phyloP scores from a whole-genome alignment of 1,284 basidiomycete genomes.

The Malassezia psittaci region DNA sequence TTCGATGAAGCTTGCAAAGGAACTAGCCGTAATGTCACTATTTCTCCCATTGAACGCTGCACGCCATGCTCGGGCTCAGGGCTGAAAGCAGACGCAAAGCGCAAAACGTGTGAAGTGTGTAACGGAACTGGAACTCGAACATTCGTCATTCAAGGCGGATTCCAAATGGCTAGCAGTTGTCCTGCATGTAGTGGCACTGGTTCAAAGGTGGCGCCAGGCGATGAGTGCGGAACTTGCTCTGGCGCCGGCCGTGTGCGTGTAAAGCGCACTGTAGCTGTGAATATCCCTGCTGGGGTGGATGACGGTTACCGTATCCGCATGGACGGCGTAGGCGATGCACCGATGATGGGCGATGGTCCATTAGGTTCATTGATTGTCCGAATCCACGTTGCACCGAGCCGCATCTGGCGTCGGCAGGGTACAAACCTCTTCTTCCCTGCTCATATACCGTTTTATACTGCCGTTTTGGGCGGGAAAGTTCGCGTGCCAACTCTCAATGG shows the following conservation, averaged over 20 bases:
- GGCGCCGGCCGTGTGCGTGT: constrained; percentile 80
- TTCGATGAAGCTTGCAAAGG: constrained; percentile 94
- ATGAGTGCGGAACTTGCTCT: constrained; percentile 69
- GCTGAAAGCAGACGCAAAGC: constrained; percentile 74
- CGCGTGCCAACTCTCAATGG: constrained; percentile 91
- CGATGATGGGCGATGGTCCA: constrained; percentile 58
- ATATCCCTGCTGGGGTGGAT: constrained; percentile 74
- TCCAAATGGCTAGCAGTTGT: constrained; percentile 95
- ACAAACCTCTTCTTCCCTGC: constrained; percentile 82
- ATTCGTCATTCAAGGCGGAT: constrained; percentile 84
- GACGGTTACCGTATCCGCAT: constrained; percentile 90
- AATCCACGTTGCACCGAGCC: constrained; percentile 71
- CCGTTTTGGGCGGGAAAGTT: constrained; percentile 80
- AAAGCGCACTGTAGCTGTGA: constrained; percentile 67
- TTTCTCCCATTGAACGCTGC: constrained; percentile 76
- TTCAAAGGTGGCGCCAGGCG: constrained; percentile 64
- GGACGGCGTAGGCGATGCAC: constrained; percentile 72
- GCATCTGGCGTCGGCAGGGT: constrained; percentile 81
- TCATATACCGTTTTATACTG: constrained; percentile 80
- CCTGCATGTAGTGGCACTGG: constrained; percentile 74
- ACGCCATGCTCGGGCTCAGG: constrained; percentile 74
- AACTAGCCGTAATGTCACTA: constrained; percentile 63
- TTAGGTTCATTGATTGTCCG: constrained; percentile 79
- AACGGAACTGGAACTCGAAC: constrained; percentile 77
- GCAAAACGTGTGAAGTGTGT: constrained; percentile 69